A percentile compares a stretch with the other conserved stretches of the same genome.
These are phyloP conservation scores for Diaporthe ilicicola DNA, from an alignment of 2,329 filamentous ascomycete genomes.

Conservation along the genomic window DNA sequence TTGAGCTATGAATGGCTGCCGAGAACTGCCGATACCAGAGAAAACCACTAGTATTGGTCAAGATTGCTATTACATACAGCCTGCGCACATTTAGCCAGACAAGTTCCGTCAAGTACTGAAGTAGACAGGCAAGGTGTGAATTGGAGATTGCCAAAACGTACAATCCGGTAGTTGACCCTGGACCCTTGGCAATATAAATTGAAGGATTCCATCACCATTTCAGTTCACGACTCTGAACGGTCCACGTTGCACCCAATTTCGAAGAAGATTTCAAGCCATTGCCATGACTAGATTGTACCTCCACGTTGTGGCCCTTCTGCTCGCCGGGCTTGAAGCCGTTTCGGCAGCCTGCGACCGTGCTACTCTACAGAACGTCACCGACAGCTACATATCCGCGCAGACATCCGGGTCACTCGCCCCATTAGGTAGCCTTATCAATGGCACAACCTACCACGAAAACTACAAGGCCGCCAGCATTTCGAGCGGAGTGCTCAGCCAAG, in stretches of 20 bases:
- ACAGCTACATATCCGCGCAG: slow-evolving; percentile 38
- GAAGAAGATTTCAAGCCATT: neutral
- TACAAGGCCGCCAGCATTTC: slow-evolving; percentile 42
- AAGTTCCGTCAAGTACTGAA: neutral
- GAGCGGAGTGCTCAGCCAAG: slow-evolving; percentile 43
- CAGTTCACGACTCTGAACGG: accelerated
- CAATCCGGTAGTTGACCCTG: neutral
- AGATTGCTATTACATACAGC: neutral
- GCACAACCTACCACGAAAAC: slow-evolving; percentile 44
- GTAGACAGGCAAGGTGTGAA: neutral
- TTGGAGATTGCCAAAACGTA: neutral
- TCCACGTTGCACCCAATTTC: too few relatives aligned
- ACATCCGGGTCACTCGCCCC: slow-evolving; percentile 34
- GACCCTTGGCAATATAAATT: neutral
- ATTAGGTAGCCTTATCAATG: slow-evolving; percentile 31
- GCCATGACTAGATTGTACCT: neutral
- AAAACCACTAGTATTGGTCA: neutral
- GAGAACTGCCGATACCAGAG: slow-evolving; percentile 4
- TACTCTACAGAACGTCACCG: slow-evolving; percentile 34
- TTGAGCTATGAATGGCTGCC: neutral
- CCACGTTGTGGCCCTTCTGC: neutral
- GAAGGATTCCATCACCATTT: neutral
- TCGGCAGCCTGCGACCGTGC: slow-evolving; percentile 33
- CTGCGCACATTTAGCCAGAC: slow-evolving; percentile 19
- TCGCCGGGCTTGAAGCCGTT: neutral